phyloP scores from a whole-genome alignment of 2,329 filamentous ascomycete species.

The Curvularia lunata region DNA sequence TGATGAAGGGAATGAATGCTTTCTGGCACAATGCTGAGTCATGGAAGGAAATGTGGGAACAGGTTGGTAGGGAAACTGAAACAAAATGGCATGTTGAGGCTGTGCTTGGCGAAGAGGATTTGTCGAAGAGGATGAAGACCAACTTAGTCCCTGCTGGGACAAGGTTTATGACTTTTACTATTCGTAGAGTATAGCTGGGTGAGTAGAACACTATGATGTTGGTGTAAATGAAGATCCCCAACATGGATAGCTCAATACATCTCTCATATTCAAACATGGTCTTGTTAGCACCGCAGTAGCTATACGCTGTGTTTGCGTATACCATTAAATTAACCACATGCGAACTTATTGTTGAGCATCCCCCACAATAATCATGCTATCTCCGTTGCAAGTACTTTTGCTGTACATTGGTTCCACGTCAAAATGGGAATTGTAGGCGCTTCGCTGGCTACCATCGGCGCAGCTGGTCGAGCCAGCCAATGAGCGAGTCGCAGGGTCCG shows the following conservation, averaged over 20 bases:
- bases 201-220: neutral
- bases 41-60: conserved; percentile 49
- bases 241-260: neutral
- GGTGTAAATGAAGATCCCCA: neutral
- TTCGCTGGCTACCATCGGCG: neutral
- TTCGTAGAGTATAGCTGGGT: conserved; percentile 27
- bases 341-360: neutral
- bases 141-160: conserved; percentile 34
- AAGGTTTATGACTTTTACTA: conserved; percentile 34
- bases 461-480: conserved; percentile 23
- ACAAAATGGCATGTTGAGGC: conserved; percentile 47
- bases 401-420: neutral
- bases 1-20: conserved; percentile 27
- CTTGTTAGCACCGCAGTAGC: neutral
- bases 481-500: conserved; percentile 29
- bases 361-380: neutral
- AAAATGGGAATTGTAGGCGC: neutral
- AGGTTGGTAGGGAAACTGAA: conserved; percentile 48
- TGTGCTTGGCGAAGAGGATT: conserved; percentile 32
- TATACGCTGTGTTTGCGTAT: neutral
- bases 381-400: neutral
- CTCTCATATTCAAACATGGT: neutral
- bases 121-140: conserved; percentile 26
- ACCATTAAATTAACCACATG: neutral
- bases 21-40: conserved; percentile 49